Percentiles rank a stretch among this genome's conserved stretches.
phyloP scores from a whole-genome alignment of 805 yeast species.

The Millerozyma miso region DNA sequence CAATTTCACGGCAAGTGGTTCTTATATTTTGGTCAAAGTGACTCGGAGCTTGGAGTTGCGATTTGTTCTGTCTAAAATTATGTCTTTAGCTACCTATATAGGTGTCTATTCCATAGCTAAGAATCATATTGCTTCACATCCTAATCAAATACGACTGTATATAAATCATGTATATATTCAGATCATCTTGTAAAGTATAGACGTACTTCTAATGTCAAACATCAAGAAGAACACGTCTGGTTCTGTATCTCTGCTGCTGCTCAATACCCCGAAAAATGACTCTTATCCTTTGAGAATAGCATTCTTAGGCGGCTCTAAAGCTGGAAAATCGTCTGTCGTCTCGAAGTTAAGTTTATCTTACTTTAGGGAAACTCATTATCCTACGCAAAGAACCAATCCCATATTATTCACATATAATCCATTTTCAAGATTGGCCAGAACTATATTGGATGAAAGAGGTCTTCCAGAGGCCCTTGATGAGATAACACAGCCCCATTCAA shows the following conservation, averaged over 20 bases:
- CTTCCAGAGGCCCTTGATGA: constrained; percentile 10
- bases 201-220: neutral
- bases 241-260: neutral
- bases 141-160: too few relatives aligned
- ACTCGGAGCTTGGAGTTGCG: constrained; percentile 40
- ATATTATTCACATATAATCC: constrained; percentile 55
- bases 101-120: too few relatives aligned
- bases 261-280: constrained; percentile 1
- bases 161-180: too few relatives aligned
- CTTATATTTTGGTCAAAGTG: constrained; percentile 42
- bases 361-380: constrained; percentile 68
- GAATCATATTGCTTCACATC: too few relatives aligned
- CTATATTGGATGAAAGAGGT: constrained; percentile 21
- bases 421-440: constrained; percentile 10
- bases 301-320: constrained; percentile 53
- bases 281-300: constrained; percentile 53
- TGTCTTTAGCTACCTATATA: too few relatives aligned
- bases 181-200: too few relatives aligned
- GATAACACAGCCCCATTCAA: constrained; percentile 7
- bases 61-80: constrained; percentile 17
- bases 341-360: constrained; percentile 45
- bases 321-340: constrained; percentile 59
- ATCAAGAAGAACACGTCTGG: neutral
- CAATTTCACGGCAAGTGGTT: constrained; percentile 41
- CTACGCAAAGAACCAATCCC: constrained; percentile 61